Evolutionary conservation across 805 yeast genomes (phyloP), one percentile per base, ranked within the genome.

Genomic region (Kuraishia borneana): DNA sequence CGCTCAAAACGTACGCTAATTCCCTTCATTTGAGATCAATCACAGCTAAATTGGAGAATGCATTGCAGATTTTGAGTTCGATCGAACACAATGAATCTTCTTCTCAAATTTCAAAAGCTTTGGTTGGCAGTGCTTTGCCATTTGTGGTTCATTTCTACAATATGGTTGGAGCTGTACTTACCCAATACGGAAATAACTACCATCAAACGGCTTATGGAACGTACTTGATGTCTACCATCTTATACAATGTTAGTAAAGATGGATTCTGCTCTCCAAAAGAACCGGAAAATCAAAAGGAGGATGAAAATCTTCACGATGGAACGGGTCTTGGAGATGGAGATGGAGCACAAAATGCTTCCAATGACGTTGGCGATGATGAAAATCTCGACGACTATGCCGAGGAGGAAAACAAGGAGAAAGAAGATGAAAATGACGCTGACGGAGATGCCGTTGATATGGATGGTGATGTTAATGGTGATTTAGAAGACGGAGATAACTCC

Each of bases 241-340:
- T 92, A 26, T 59, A 66, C 40, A 68, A 67, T 6, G 56, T 92
- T 20, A 73, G 94, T 1, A 72, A 72, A 10, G 71, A 79, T 36
- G 98, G 98, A 0, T 88, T 87, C 69, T 92, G 98, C 50, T 73
- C 94, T 2, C 98, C 98, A 9, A 82, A 83, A 48, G 77, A 84
- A 14, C 81, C 82, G 5, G 51, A 69, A 12, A 80, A 77, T 36
- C 73, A 77, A 37, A 75, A 73, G 39, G 72, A 72, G 13, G 68
- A 68, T 32, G 21, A 30, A 7, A 68, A 81, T 35, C 52, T 79
- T 38, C 80, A 81, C 28, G 92, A 83, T 30, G 97, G 96, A 31
- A 83, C 95, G 6, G 98, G 98, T 23, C 92, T 89, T 47, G 98
- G 97, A 18, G 77, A 71, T 36, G 62, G 64, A 20, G 76, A 68